These are phyloP conservation scores for Macadamia tetraphylla DNA, from an alignment of 164 flowering plant species.

Conservation along the genomic window DNA sequence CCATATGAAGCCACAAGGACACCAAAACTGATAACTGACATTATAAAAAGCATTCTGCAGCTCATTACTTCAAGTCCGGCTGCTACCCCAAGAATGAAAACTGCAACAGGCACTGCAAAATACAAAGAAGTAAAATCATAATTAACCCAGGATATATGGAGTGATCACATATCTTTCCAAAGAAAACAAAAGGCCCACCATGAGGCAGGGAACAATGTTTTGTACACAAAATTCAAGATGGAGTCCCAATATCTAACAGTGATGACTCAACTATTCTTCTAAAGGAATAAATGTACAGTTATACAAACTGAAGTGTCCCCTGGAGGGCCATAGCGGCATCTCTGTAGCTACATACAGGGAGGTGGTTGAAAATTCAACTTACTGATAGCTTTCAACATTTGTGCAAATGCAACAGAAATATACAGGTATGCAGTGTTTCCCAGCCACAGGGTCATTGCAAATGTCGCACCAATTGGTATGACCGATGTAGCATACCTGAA, in stretches of 20 bases:
- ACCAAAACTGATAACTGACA: conserved; percentile 96
- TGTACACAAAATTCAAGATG: background rate
- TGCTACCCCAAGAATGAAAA: conserved; percentile 85
- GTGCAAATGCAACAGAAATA: conserved; percentile 97
- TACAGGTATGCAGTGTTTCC: conserved; percentile 98
- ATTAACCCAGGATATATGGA: background rate
- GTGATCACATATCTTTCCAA: background rate
- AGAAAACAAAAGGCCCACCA: background rate
- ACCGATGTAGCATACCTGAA: conserved; percentile 80
- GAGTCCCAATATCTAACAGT: background rate
- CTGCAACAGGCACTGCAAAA: conserved; percentile 95
- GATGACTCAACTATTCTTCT: background rate
- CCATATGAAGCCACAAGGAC: conserved; percentile 97
- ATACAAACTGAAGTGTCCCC: background rate
- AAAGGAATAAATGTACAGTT: background rate
- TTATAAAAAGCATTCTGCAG: conserved; percentile 88
- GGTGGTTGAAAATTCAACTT: conserved; percentile 29
- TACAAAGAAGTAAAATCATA: conserved; percentile 2
- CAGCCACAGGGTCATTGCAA: conserved; percentile 99
- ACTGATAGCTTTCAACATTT: conserved; percentile 98
- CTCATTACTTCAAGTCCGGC: conserved; percentile 94
- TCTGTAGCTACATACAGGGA: background rate
- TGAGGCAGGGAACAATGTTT: background rate
- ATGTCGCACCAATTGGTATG: conserved; percentile 91
- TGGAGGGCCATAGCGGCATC: too few relatives aligned